Conservation (phyloP, 1,139 yeast genomes). For the Hansenula sp. region DNA sequence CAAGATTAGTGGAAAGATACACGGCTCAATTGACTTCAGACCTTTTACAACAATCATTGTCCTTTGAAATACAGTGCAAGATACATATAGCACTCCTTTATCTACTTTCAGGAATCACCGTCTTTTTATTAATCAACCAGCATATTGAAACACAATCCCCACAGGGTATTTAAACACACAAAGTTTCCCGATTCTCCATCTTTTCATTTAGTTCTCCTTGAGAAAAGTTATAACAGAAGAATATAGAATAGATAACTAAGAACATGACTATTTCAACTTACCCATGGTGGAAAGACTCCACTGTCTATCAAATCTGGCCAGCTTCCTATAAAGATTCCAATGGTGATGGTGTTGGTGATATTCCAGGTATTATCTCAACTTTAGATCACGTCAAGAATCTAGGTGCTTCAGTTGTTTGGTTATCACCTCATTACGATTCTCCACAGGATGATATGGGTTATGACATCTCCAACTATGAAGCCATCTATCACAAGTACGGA, state of each 20-base stretch:
- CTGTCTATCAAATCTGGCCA: slow-evolving; percentile 56
- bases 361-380: slow-evolving; percentile 48
- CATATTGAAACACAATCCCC: no score
- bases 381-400: slow-evolving; percentile 48
- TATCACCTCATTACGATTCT: slow-evolving; percentile 55
- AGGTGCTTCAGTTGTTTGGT: slow-evolving; percentile 54
- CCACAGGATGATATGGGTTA: slow-evolving; percentile 66
- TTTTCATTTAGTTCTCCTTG: no score
- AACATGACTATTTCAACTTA: slow-evolving; percentile 9
- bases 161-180: no score
- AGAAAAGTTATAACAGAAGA: neutral
- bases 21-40: no score
- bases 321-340: slow-evolving; percentile 55
- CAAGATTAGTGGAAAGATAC: no score
- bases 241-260: neutral
- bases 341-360: slow-evolving; percentile 56
- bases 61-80: no score
- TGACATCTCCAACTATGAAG: slow-evolving; percentile 52
- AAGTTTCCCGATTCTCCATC: no score
- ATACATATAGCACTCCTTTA: no score
- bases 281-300: slow-evolving; percentile 56
- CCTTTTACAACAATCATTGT: no score
- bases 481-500: slow-evolving; percentile 49
- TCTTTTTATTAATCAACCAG: no score
- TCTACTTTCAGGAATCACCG: no score